Evolutionary conservation across 129 eudicot genomes (phyloP).

Genomic region (Artemisia tridentata): DNA sequence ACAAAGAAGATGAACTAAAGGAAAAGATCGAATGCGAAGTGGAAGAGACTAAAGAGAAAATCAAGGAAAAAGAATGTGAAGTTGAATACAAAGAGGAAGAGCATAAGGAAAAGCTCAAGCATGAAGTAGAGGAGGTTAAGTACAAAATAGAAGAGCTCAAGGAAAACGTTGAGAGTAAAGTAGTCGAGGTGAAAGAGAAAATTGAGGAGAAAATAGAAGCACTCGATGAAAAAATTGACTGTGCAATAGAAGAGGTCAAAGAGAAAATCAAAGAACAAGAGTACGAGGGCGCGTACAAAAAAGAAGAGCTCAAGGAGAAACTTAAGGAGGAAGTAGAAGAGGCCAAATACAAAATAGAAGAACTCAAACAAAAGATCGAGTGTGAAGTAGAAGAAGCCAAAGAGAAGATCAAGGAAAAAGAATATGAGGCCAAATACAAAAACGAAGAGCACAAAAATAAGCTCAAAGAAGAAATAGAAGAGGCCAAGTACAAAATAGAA

Average conservation of each 20-base stretch:
- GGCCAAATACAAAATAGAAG: conserved; percentile 18
- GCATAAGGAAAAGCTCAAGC: conserved; percentile 20
- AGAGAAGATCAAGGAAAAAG: conserved; percentile 28
- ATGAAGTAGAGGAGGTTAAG: conserved; percentile 21
- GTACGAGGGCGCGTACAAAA: conserved; percentile 23
- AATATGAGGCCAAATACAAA: conserved; percentile 24
- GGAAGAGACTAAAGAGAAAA: conserved; percentile 21
- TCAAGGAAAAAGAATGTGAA: conserved; percentile 23
- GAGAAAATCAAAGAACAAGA: conserved; percentile 16
- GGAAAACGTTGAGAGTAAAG: conserved; percentile 30
- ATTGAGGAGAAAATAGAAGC: conserved; percentile 13
- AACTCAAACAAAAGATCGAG: conserved; percentile 16
- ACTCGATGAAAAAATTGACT: conserved; percentile 13
- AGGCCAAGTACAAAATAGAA: conserved; percentile 22
- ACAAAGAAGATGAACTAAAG: conserved; percentile 9
- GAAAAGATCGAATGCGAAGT: conserved; percentile 25
- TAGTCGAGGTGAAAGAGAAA: conserved; percentile 20
- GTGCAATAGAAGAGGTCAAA: neutral
- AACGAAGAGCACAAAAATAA: conserved; percentile 29
- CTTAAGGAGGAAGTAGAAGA: neutral
- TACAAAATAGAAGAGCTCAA: conserved; percentile 15
- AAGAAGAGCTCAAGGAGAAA: conserved; percentile 26
- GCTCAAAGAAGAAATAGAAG: conserved; percentile 24
- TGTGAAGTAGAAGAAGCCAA: conserved; percentile 31
- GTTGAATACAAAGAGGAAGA: conserved; percentile 22